A percentile compares a stretch with the other conserved stretches of the same genome.
These are phyloP conservation scores for Apiospora aurea DNA, from an alignment of 2,329 filamentous ascomycete genomes.

Conservation along the genomic window DNA sequence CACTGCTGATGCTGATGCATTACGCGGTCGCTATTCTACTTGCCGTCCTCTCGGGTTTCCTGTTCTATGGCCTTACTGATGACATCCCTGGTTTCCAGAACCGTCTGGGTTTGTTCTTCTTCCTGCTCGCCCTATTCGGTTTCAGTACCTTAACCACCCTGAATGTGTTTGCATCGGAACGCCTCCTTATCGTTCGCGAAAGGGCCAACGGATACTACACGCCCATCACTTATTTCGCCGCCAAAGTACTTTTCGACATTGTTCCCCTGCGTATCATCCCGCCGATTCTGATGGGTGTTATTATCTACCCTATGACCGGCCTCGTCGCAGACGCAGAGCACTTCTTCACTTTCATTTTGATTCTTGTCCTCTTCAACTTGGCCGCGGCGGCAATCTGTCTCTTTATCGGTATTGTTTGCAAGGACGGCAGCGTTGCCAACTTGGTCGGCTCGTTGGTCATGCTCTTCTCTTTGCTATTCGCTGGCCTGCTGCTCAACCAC, in stretches of 20 bases:
- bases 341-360: conserved; percentile 90
- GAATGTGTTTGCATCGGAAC: conserved; percentile 90
- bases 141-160: conserved; percentile 96
- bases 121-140: conserved; percentile 92
- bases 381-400: conserved; percentile 92
- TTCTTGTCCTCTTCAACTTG: conserved; percentile 94
- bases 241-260: conserved; percentile 98
- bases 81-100: conserved; percentile 99
- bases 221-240: conserved; percentile 90
- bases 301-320: conserved; percentile 98
- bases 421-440: conserved; percentile 89
- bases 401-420: conserved; percentile 95
- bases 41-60: conserved; percentile 90
- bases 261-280: conserved; percentile 93
- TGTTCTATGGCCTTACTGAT: conserved; percentile 96
- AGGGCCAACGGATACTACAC: conserved; percentile 96
- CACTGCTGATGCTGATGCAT: conserved; percentile 97
- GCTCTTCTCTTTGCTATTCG: conserved; percentile 95
- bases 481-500: conserved; percentile 92
- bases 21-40: conserved; percentile 96
- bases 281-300: conserved; percentile 92
- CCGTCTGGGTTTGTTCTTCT: conserved; percentile 95
- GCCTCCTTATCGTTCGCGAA: conserved; percentile 90
- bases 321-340: conserved; percentile 81
- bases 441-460: conserved; percentile 94